Percentiles rank a stretch among this genome's conserved stretches.
These are phyloP conservation scores for Pythium rishiriense DNA, from an alignment of 352 stramenopile species.

Conservation along the genomic window DNA sequence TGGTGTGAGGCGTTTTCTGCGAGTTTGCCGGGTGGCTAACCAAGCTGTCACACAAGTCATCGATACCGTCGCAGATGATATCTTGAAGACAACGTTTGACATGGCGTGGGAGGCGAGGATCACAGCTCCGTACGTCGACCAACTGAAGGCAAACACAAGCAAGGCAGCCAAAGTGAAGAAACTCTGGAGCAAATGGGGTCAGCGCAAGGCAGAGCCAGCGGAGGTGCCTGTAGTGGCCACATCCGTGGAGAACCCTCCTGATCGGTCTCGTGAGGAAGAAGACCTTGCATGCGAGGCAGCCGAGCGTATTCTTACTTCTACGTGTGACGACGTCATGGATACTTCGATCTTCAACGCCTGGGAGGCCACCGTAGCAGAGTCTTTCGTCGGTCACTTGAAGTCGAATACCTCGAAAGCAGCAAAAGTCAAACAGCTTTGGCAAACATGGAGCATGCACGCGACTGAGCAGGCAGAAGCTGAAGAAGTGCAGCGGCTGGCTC, in stretches of 20 bases:
- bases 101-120: neutral
- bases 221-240: too few relatives aligned
- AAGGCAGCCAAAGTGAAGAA: neutral
- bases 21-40: constrained; percentile 16
- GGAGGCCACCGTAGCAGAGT: neutral
- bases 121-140: neutral
- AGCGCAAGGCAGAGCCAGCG: neutral
- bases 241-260: too few relatives aligned
- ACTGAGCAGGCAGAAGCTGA: too few relatives aligned
- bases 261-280: neutral
- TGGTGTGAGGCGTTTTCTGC: constrained; percentile 23
- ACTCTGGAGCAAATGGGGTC: constrained; percentile 5
- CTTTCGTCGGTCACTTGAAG: too few relatives aligned
- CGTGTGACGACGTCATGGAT: neutral
- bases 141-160: neutral
- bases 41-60: constrained; percentile 22
- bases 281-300: neutral
- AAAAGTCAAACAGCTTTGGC: too few relatives aligned
- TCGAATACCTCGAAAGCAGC: too few relatives aligned
- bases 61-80: constrained; percentile 23
- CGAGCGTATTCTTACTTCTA: neutral
- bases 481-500: too few relatives aligned
- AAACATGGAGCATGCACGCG: too few relatives aligned
- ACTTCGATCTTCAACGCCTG: neutral
- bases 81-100: constrained; percentile 7